Evolutionary conservation across 1,139 yeast species (phyloP).

Genomic region (Yamadazyma aaseri): DNA sequence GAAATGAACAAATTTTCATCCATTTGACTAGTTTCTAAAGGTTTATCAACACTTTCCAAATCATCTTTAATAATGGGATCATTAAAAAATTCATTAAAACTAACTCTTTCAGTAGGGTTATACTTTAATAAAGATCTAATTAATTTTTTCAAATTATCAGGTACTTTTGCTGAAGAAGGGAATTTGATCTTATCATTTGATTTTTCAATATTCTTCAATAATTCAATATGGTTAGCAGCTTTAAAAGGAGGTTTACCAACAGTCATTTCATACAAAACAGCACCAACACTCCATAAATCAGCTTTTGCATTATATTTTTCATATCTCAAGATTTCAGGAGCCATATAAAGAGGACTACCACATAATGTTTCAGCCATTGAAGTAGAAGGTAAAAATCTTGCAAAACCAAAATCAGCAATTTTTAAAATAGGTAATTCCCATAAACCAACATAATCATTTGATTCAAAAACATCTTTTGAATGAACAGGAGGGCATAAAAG

Average conservation of each 20-base stretch:
- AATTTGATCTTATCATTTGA: constrained; percentile 75
- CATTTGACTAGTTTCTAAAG: constrained; percentile 66
- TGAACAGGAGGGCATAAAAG: constrained; percentile 74
- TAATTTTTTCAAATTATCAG: constrained; percentile 63
- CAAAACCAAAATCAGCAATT: constrained; percentile 97
- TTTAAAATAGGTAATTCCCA: constrained; percentile 89
- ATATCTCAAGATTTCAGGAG: constrained; percentile 91
- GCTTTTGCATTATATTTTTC: constrained; percentile 97
- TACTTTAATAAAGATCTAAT: constrained; percentile 76
- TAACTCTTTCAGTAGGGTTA: constrained; percentile 83
- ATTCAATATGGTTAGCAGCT: constrained; percentile 89
- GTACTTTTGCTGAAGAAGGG: constrained; percentile 61
- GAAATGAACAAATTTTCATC: constrained; percentile 81
- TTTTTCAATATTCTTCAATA: constrained; percentile 79
- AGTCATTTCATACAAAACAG: constrained; percentile 91
- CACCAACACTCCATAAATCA: constrained; percentile 97
- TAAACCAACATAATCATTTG: constrained; percentile 64
- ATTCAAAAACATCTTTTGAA: constrained; percentile 57
- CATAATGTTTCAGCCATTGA: constrained; percentile 95
- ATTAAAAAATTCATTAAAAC: constrained; percentile 81
- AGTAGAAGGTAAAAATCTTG: constrained; percentile 87
- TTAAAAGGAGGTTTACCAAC: constrained; percentile 94
- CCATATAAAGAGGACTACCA: constrained; percentile 97
- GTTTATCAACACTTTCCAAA: constrained; percentile 49
- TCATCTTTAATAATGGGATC: constrained; percentile 54